phyloP scores from a whole-genome alignment of 257 asterid genomes.

The Capsicum pubescens region DNA sequence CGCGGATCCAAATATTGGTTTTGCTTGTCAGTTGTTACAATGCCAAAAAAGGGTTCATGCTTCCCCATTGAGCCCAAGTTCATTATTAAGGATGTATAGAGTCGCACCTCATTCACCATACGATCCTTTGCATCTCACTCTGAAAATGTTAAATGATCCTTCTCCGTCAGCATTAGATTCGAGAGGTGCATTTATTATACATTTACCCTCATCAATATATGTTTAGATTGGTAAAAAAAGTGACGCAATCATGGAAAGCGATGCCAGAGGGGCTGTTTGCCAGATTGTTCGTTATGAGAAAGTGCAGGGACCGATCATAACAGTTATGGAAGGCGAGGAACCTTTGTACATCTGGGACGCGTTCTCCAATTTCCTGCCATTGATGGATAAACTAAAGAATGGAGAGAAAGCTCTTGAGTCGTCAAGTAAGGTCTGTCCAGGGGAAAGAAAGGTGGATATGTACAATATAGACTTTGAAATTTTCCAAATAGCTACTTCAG shows the following conservation, averaged over 20 bases:
- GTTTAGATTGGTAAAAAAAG: constrained; percentile 57
- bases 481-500: constrained; percentile 50
- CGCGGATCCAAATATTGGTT: no score
- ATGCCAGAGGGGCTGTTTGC: constrained; percentile 58
- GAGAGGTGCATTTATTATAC: no score
- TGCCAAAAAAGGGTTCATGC: no score
- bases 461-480: constrained; percentile 52
- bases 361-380: constrained; percentile 50
- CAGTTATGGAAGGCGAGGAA: constrained; percentile 52
- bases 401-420: constrained; percentile 36
- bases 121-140: no score
- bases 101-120: no score
- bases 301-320: constrained; percentile 49
- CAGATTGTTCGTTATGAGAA: constrained; percentile 61
- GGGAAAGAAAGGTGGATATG: constrained; percentile 42
- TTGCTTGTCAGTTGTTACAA: no score
- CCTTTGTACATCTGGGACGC: constrained; percentile 55
- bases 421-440: constrained; percentile 34
- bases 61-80: no score
- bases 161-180: no score
- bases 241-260: constrained; percentile 52
- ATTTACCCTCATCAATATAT: constrained; percentile 13
- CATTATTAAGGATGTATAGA: no score
- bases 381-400: constrained; percentile 45
- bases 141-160: no score